phyloP scores from a whole-genome alignment of 2,329 filamentous ascomycete species.

The Monosporascus sp. region DNA sequence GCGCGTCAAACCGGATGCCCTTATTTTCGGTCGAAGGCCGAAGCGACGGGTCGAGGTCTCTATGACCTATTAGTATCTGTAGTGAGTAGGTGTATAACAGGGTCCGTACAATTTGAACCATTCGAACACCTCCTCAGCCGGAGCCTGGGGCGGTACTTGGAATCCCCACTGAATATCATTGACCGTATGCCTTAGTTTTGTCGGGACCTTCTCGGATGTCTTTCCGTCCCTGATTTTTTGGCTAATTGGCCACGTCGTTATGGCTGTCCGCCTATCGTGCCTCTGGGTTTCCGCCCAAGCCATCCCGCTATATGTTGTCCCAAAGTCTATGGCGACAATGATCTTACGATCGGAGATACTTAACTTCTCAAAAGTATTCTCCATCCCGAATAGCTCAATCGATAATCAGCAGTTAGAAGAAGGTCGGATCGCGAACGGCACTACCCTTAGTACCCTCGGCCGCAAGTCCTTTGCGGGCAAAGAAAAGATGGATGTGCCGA shows the following conservation, averaged over 20 bases:
- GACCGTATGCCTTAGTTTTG: constrained; percentile 37
- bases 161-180: constrained; percentile 45
- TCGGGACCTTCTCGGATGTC: constrained; percentile 43
- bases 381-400: background rate
- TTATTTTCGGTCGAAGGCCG: background rate
- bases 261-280: constrained; percentile 34
- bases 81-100: constrained; percentile 12
- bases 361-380: background rate
- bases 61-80: constrained; percentile 4
- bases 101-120: constrained; percentile 44
- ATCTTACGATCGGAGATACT: constrained; percentile 26
- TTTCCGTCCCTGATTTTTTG: constrained; percentile 29
- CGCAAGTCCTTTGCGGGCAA: too few species aligned
- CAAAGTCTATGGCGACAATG: constrained; percentile 50
- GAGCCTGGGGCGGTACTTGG: constrained; percentile 36
- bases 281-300: constrained; percentile 42
- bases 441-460: too few species aligned
- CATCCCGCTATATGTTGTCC: constrained; percentile 51
- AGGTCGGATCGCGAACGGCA: background rate
- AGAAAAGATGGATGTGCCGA: too few species aligned
- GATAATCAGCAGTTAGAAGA: background rate
- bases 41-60: background rate
- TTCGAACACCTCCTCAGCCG: constrained; percentile 32
- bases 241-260: constrained; percentile 41
- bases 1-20: constrained; percentile 23